Conservation (phyloP, 169 alveolate genomes). For the Cryptosporidium sp. region DNA sequence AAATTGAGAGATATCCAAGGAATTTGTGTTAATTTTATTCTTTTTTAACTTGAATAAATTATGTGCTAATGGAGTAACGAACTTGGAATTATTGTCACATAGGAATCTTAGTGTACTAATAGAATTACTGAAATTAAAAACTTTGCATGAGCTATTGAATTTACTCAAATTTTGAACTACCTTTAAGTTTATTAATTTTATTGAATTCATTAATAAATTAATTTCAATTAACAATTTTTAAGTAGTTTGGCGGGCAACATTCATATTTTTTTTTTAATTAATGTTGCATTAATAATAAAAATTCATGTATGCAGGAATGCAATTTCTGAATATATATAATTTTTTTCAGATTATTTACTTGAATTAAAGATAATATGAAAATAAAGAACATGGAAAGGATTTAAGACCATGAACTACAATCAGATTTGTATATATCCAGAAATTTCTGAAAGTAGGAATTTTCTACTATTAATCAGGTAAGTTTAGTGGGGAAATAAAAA, state of each 20-base stretch:
- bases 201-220: slow-evolving; percentile 12
- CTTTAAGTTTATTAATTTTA: slow-evolving; percentile 25
- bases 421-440: slow-evolving; percentile 25
- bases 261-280: neutral
- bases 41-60: neutral
- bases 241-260: neutral
- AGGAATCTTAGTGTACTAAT: neutral
- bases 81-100: neutral
- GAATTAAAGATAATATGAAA: neutral
- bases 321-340: neutral
- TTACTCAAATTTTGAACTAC: neutral
- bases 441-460: slow-evolving; percentile 40
- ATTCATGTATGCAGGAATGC: slow-evolving; percentile 14
- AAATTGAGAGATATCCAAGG: neutral
- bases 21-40: neutral
- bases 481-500: neutral
- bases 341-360: too few species aligned
- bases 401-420: slow-evolving; percentile 23
- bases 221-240: slow-evolving; percentile 7
- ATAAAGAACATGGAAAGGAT: neutral
- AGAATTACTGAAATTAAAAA: neutral
- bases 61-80: neutral
- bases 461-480: slow-evolving; percentile 29
- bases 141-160: neutral
- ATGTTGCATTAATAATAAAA: neutral